Evolutionary conservation across 1,284 basidiomycete genomes (phyloP), one percentile per base, ranked within the genome.

Genomic region (Ustilago tritici): DNA sequence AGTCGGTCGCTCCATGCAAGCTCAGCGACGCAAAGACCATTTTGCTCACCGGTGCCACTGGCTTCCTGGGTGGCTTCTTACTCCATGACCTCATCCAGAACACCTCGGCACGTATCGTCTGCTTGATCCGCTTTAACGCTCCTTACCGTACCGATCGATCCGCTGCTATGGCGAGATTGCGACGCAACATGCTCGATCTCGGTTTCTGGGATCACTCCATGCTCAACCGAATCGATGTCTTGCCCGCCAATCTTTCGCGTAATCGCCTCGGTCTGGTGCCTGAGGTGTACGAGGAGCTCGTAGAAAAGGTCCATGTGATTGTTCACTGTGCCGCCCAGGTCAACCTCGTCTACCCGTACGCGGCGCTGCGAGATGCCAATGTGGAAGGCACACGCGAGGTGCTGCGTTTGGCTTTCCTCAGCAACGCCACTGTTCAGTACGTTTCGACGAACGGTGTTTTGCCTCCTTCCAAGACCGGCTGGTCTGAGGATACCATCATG

Each of bases 391-490:
- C 86, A n/a, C 78, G 83, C 56, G 86, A 87, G 65, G 78, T 87
- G n/a, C 76, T 87, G 12, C 84, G 86, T 31, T 79, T 87, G 9
- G 85, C 86, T 19, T 80, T 79, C 58, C 63, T 82, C 49, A 77
- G 84, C 65, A 80, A 81, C 56, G 85, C 86, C 9, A 85, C 85
- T 3, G 61, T 86, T 32, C 82, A 86, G 69, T 80, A 85, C 65
- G 76, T 86, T 36, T 87, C 86, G n/a, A 86, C 84, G 56, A 87
- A 86, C 72, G 86, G 86, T 60, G 86, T 84, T 14, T 69, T 87
- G 36, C 81, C 79, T 2, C 84, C 84, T 38, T 80, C 82, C 15
- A 56, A 78, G 58, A 76, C 83, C 11, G 84, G 81, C 19, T 83
- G 82, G 82, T 47, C 77, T 36, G 83, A 86, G 61, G 66, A 67